Percentiles rank a stretch among this genome's conserved stretches.
Conservation (phyloP, 2,329 filamentous ascomycete genomes). For the Daldinia sp. region DNA sequence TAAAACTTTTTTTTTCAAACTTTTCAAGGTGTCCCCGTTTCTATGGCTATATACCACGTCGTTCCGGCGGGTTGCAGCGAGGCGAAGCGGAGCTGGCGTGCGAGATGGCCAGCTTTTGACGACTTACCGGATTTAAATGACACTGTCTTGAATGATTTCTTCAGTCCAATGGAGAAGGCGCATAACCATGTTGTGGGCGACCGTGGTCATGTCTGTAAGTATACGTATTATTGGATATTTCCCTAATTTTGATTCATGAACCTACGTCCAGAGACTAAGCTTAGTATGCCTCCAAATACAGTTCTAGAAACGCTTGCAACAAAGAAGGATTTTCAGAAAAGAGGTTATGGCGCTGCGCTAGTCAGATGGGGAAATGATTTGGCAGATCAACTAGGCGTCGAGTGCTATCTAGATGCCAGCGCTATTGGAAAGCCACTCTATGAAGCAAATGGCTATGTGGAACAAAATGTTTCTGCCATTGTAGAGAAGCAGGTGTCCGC, state of each 20-base stretch:
- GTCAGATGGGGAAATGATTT: conserved; percentile 34
- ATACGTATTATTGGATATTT: neutral
- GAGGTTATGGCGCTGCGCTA: conserved; percentile 30
- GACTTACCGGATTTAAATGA: conserved; percentile 26
- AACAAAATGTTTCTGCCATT: conserved; percentile 28
- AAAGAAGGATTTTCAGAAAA: conserved; percentile 24
- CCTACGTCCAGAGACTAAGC: neutral
- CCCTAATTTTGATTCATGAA: neutral
- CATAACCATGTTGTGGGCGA: conserved; percentile 27
- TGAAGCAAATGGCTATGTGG: conserved; percentile 32
- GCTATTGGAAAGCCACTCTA: conserved; percentile 27
- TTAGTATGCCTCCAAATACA: conserved; percentile 2
- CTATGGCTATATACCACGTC: conserved; percentile 32
- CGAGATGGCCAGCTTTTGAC: conserved; percentile 20
- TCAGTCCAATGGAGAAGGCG: conserved; percentile 24
- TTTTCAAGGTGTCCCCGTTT: conserved; percentile 16
- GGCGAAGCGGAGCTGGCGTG: conserved; percentile 23
- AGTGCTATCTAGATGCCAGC: conserved; percentile 37
- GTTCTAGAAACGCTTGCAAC: conserved; percentile 36
- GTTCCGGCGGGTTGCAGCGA: conserved; percentile 19
- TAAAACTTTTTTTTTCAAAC: neutral
- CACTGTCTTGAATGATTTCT: conserved; percentile 23
- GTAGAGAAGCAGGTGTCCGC: conserved; percentile 7
- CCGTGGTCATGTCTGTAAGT: conserved; percentile 31
- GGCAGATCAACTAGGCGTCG: conserved; percentile 32